Conservation (phyloP, 2,329 filamentous ascomycete species). For the Aspergillus versicolor region DNA sequence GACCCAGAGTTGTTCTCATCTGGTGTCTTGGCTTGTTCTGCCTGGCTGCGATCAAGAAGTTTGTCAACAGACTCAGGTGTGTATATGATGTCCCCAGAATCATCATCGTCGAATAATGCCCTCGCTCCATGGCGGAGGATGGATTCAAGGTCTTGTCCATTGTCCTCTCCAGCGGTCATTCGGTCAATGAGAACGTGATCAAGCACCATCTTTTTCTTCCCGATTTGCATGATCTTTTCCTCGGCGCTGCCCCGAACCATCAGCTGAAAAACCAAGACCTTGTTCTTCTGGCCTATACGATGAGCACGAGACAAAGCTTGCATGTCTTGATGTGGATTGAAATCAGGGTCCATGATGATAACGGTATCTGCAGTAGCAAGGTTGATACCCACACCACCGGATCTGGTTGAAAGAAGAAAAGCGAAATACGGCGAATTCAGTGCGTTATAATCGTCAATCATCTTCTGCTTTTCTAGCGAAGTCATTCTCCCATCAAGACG, state of each 20-base stretch:
- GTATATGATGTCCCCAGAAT: constrained; percentile 72
- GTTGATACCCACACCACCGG: constrained; percentile 96
- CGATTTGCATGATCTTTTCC: constrained; percentile 94
- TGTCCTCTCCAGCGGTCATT: constrained; percentile 81
- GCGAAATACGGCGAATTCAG: constrained; percentile 80
- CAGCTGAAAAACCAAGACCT: constrained; percentile 91
- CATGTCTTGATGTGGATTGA: constrained; percentile 97
- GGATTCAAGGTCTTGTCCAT: constrained; percentile 76
- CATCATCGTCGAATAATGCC: constrained; percentile 77
- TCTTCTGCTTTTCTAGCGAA: constrained; percentile 84
- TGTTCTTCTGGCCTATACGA: constrained; percentile 93
- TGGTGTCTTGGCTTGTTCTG: constrained; percentile 68
- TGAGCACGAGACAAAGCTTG: constrained; percentile 93
- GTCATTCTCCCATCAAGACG: constrained; percentile 83
- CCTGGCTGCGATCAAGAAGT: constrained; percentile 80
- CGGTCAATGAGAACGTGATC: constrained; percentile 93
- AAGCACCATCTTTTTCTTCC: constrained; percentile 91
- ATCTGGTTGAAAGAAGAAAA: constrained; percentile 89
- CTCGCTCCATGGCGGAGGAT: constrained; percentile 85
- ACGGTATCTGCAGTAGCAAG: constrained; percentile 95
- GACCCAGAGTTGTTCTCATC: constrained; percentile 69
- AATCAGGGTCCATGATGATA: constrained; percentile 95
- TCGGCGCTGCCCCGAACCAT: constrained; percentile 87
- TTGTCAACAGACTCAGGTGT: constrained; percentile 81
- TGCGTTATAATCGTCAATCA: constrained; percentile 91